Base-by-base conservation (phyloP, 176 grass and related monocot genomes). In the Alloteropsis semialata region DNA sequence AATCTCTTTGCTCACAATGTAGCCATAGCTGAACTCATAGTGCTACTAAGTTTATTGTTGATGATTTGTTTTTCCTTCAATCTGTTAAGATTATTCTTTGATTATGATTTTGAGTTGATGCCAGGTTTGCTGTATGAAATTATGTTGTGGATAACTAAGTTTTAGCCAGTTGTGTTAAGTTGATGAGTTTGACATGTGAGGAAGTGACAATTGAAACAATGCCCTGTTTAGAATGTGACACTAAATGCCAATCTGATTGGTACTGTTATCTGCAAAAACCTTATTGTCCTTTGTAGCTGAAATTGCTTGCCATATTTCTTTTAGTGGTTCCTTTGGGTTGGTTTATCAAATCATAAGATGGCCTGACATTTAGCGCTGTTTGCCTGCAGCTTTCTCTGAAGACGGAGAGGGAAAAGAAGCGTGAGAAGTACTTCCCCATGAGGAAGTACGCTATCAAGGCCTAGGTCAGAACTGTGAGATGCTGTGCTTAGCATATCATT, bases 391-490 rank as follows among this genome's bases (percentile, higher is more conserved):
- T 74, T 65, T 89, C 87, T 19, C 70, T 89, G 82, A 89, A 89
- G 76, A 89, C 87, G 0, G 87, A 89, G 68, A 72, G 87, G 76
- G 87, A 89, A 67, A 84, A 84, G 58, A 89, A 89, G 75, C 48
- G n/a, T 1, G 81, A 89, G 59, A 89, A 89, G 60, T 89, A 89
- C 14, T 89, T 89, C 42, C 75, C 87, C 15, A 75, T 42, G 68
- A 89, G 87, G 81, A 89, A 89, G 76, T 89, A 89, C 51, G 81
- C 87, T 19, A 80, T 84, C 57, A 89, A 84, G 76, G 75, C 81
- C 36, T 84, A 84, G 74, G 8, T 73, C 24, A 56, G 69, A 50
- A 86, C 76, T 34, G 65, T 19, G 37, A 15, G 6, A 74, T 66
- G 77, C 50, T 45, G 43, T 37, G 25, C 71, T 3, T 66, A 56